phyloP scores from a whole-genome alignment of 306 rosid species.

The peach (Prunus persica) region Prunus_persica_NCBIv2 NC_034012.1:17761501-17762000 shows the following conservation, averaged over 20 bases:
- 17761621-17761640: constrained; percentile 38
- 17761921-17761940: too few species aligned
- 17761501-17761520: background rate
- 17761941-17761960: background rate
- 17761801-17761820: too few species aligned
- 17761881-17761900: too few species aligned
- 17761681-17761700: constrained; percentile 36
- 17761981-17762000: background rate
- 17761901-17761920: too few species aligned
- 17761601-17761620: constrained; percentile 44
- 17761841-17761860: too few species aligned
- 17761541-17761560: constrained; percentile 17
- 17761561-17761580: constrained; percentile 37
- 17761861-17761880: too few species aligned
- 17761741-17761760: constrained; percentile 30
- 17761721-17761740: constrained; percentile 47
- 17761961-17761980: background rate
- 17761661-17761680: constrained; percentile 23
- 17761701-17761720: constrained; percentile 37
- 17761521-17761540: constrained; percentile 9
- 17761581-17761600: constrained; percentile 37
- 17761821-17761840: too few species aligned
- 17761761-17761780: constrained; percentile 24
- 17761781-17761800: background rate
- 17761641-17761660: constrained; percentile 38